These are phyloP conservation scores for Cryphonectria parasitica DNA, from an alignment of 2,329 filamentous ascomycete species.

Conservation along the genomic window DNA sequence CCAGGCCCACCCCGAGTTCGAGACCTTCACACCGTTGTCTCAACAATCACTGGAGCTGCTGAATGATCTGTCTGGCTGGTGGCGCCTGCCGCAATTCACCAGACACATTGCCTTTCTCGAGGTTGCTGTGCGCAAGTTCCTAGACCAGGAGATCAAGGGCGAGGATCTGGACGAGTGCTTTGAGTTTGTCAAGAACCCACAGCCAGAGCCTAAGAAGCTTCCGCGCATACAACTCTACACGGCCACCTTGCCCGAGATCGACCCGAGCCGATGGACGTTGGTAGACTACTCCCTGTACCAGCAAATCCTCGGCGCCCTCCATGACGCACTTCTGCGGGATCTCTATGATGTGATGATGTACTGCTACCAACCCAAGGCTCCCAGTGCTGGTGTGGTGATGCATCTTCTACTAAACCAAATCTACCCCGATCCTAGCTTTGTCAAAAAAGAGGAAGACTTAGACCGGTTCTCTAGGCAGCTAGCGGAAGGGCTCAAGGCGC, in stretches of 20 bases:
- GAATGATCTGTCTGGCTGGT: constrained; percentile 82
- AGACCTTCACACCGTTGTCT: constrained; percentile 63
- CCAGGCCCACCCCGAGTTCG: constrained; percentile 58
- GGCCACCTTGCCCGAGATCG: constrained; percentile 58
- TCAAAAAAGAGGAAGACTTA: constrained; percentile 69
- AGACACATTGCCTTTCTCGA: constrained; percentile 82
- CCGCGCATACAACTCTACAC: constrained; percentile 58
- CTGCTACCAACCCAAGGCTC: constrained; percentile 87
- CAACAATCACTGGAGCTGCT: constrained; percentile 81
- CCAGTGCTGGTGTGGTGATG: constrained; percentile 78
- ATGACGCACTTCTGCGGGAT: constrained; percentile 84
- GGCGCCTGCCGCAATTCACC: constrained; percentile 85
- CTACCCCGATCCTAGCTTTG: constrained; percentile 76
- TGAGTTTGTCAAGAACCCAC: constrained; percentile 75
- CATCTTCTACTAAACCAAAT: constrained; percentile 82
- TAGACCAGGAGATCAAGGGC: constrained; percentile 79
- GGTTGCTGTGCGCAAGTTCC: constrained; percentile 81
- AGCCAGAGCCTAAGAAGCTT: constrained; percentile 67
- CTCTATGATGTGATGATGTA: constrained; percentile 85
- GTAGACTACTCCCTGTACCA: constrained; percentile 73
- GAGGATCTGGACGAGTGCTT: constrained; percentile 85
- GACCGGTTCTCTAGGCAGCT: constrained; percentile 74
- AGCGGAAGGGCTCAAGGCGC: constrained; percentile 70
- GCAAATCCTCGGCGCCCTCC: constrained; percentile 71
- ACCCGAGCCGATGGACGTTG: constrained; percentile 67